phyloP scores from a whole-genome alignment of 129 eudicot species.

The Helichrysum umbraculigerum region DNA sequence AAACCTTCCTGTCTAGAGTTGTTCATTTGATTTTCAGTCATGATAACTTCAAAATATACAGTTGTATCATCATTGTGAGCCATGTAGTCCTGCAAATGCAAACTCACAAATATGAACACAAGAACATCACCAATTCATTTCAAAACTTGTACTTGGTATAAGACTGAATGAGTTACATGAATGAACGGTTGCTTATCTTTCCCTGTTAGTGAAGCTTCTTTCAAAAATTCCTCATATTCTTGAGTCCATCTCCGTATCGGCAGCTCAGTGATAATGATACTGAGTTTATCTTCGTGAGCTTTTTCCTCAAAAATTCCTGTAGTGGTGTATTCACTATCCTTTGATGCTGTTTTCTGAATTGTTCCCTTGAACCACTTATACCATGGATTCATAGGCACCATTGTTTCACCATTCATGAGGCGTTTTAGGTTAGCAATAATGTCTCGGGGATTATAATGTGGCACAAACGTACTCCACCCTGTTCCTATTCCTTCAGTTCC shows the following conservation, averaged over 20 bases:
- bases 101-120: conserved; percentile 1
- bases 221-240: conserved; percentile 85
- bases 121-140: background rate
- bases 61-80: conserved; percentile 57
- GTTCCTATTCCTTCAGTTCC: conserved; percentile 99
- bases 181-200: conserved; percentile 73
- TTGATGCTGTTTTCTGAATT: conserved; percentile 61
- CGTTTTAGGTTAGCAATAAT: conserved; percentile 70
- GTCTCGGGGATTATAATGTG: conserved; percentile 84
- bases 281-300: conserved; percentile 35
- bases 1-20: conserved; percentile 77
- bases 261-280: conserved; percentile 55
- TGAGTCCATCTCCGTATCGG: conserved; percentile 86
- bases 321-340: conserved; percentile 57
- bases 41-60: conserved; percentile 53
- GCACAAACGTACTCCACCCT: conserved; percentile 89
- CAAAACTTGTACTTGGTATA: no score
- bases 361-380: conserved; percentile 78
- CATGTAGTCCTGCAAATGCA: conserved; percentile 50
- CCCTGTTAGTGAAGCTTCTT: conserved; percentile 44
- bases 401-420: conserved; percentile 55
- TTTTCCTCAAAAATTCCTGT: conserved; percentile 65
- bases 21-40: conserved; percentile 51
- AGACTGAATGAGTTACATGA: conserved; percentile 38
- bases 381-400: conserved; percentile 99